Evolutionary conservation across 345 rosid species (phyloP), one percentile per base, ranked within the genome.

Genomic region (Bruguiera sexangula): DNA sequence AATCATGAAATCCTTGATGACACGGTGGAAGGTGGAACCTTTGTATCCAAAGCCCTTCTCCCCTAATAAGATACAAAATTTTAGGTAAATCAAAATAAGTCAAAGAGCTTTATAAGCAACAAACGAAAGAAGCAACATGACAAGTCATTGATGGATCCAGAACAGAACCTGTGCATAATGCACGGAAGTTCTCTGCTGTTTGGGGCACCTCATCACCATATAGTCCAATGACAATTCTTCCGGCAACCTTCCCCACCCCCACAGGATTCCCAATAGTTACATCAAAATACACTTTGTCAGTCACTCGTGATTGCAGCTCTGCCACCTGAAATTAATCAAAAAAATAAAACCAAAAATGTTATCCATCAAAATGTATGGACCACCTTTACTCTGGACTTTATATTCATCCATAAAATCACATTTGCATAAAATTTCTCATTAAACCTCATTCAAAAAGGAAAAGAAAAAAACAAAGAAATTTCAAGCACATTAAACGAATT

Each of bases 181-280:
- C 94, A 43, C 90, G 92, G 72, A 92, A 92, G 72, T 92, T 92
- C 80, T 92, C 97, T 0, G 82, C 89, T 2, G 96, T 92, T 64
- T 90, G 91, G 1, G 99, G 98, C 62, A 92, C 99, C 79, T 96
- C 97, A 66, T 90, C 99, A 54, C 99, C 97, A 43, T 70, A 96
- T 75, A 96, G 77, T 67, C 99, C 99, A 76, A 96, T 89, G 21
- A 90, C 96, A 73, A 96, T 82, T 78, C 97, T 86, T 67, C 98
- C 97, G 21, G 76, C 96, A 63, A 86, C 84, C 77, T 89, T 96
- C 19, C 96, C 95, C 21, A 85, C 93, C 6, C 96, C 95, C 21
- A 85, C 91, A 5, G 98, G 96, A 61, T 92, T 90, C 46, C 99
- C 99, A 71, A 96, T 87, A 76, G 96, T 88, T 68, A 96, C 80